These are phyloP conservation scores for Stenogyne calaminthoides DNA, from an alignment of 305 asterid genomes.

Conservation along the genomic window DNA sequence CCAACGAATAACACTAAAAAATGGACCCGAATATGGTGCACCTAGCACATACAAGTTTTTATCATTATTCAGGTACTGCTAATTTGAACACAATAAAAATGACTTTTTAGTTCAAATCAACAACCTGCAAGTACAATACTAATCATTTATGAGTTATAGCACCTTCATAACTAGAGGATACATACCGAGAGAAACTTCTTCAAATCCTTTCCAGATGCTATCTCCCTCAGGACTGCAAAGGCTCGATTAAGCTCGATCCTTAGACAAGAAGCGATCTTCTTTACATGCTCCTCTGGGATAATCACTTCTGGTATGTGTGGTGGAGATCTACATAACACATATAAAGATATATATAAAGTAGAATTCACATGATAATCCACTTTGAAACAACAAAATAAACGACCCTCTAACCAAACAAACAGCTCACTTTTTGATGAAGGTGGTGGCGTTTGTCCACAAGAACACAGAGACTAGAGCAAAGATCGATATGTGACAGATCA, in stretches of 20 bases:
- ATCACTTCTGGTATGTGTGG: slow-evolving; percentile 68
- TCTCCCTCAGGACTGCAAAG: slow-evolving; percentile 59
- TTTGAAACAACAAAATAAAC: neutral
- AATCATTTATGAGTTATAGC: neutral
- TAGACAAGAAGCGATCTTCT: slow-evolving; percentile 54
- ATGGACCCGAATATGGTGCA: no score
- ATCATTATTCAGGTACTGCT: neutral
- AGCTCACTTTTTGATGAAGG: slow-evolving; percentile 75
- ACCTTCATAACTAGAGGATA: neutral
- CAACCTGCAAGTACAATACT: neutral
- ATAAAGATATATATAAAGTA: neutral
- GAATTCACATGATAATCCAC: neutral
- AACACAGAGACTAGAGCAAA: slow-evolving; percentile 56
- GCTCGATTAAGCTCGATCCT: slow-evolving; percentile 57
- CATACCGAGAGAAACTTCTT: slow-evolving; percentile 73
- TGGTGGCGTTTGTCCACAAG: slow-evolving; percentile 67
- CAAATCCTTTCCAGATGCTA: slow-evolving; percentile 70
- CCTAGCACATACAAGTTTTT: neutral
- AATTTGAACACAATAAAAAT: neutral
- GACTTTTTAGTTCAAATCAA: neutral
- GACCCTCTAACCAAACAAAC: neutral
- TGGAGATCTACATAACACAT: slow-evolving; percentile 44
- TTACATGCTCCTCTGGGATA: slow-evolving; percentile 64
- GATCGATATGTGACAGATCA: slow-evolving; percentile 66
- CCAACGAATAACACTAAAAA: no score